These are phyloP conservation scores for Verticillium zaregamsianum DNA, from an alignment of 2,329 filamentous ascomycete species.

Conservation along the genomic window DNA sequence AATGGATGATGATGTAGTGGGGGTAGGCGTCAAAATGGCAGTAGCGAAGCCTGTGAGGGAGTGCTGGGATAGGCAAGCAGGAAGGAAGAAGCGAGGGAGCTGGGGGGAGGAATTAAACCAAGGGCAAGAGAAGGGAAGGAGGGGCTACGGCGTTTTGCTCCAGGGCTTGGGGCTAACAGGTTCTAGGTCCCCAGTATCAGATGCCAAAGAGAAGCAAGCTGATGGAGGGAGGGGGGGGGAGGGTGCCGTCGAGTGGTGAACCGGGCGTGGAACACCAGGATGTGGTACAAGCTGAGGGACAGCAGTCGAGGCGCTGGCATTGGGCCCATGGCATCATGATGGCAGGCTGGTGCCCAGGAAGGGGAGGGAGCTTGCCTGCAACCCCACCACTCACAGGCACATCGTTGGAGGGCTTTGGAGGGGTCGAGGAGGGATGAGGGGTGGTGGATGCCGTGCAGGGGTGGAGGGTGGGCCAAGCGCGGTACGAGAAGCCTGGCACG, in stretches of 20 bases:
- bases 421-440: conserved; percentile 1
- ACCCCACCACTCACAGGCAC: not conserved
- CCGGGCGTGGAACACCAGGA: not conserved
- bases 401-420: not conserved
- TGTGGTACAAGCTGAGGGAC: not conserved
- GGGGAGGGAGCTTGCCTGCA: not conserved
- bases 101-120: conserved; percentile 10
- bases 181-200: not conserved
- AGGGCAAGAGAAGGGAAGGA: conserved; percentile 11
- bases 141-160: conserved; percentile 3
- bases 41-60: conserved; percentile 4
- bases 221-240: not conserved
- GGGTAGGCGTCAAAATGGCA: not conserved
- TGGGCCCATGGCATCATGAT: not conserved
- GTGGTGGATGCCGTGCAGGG: conserved; percentile 2
- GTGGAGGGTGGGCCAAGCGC: not conserved
- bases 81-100: conserved; percentile 5
- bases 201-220: conserved; percentile 1
- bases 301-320: not conserved
- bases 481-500: not conserved
- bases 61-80: not conserved
- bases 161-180: not conserved
- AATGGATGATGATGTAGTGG: not conserved
- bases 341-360: not conserved
- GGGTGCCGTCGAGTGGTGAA: not conserved